Evolutionary conservation across 345 rosid genomes (phyloP), one percentile per base, ranked within the genome.

Genomic region (Noccaea caerulescens): DNA sequence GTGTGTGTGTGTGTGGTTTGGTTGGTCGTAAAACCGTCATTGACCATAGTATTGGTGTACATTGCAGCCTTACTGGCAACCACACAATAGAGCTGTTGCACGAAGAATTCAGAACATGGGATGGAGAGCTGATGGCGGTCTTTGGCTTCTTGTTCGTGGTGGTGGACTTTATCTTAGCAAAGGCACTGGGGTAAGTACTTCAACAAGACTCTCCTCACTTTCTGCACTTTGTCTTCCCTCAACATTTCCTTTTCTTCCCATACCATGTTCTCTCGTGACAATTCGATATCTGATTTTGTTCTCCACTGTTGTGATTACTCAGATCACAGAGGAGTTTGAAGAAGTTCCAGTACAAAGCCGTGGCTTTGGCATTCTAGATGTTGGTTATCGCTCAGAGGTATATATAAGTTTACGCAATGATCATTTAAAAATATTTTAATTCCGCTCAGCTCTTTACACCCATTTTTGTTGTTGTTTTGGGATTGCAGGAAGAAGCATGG

Each of bases 81-180:
- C 98, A 20, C 98, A 93, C 83, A 93, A 93, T n/a, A 88, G 98
- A 77, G 87, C 97, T 58, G 86, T 93, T 58, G 97, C 94, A 7
- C 78, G 98, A 82, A 89, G 98, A 82, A 93, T 91, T 61, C 97
- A 89, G 75, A 93, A 89, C 76, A 93, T 91, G 98, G 97, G 98
- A 69, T 93, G 98, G 98, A 87, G 97, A 69, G 91, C 92, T 53
- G 97, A 93, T 84, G 98, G 97, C 66, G 97, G 97, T 47, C 96
- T 93, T 77, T 93, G 98, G 98, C 96, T 93, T 80, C 97, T 93
- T 74, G 94, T 86, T 64, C 96, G 97, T 43, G 98, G 98, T 47
- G 98, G 97, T 30, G 97, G 98, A 52, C 98, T 93, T 77, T 93
- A 83, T 81, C 94, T 91, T 57, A 93, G 98, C 84, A 88, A 88